Evolutionary conservation across 2,329 filamentous ascomycete species (phyloP).

Genomic region (Fusarium sp.): DNA sequence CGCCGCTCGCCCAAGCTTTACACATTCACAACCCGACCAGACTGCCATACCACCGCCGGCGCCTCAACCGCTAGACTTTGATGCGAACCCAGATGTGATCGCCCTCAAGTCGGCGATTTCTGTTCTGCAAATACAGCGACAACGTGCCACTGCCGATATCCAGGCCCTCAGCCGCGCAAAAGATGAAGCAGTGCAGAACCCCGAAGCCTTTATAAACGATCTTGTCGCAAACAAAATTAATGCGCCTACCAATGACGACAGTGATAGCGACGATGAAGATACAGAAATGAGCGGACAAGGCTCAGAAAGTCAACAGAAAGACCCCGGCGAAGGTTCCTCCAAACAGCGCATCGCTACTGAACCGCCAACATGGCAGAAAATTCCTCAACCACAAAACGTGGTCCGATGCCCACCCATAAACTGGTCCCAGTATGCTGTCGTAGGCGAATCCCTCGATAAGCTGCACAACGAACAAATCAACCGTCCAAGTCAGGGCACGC

Average conservation of each 20-base stretch:
- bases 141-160: slow-evolving; percentile 81
- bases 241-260: slow-evolving; percentile 44
- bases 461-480: slow-evolving; percentile 83
- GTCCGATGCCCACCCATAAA: slow-evolving; percentile 90
- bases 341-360: slow-evolving; percentile 40
- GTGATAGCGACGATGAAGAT: slow-evolving; percentile 49
- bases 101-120: slow-evolving; percentile 87
- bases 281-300: slow-evolving; percentile 43
- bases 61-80: slow-evolving; percentile 67
- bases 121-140: slow-evolving; percentile 86
- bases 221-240: slow-evolving; percentile 71
- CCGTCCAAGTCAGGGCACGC: slow-evolving; percentile 69
- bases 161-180: slow-evolving; percentile 76
- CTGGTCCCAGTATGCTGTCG: slow-evolving; percentile 94
- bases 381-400: slow-evolving; percentile 84
- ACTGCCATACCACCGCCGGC: slow-evolving; percentile 59
- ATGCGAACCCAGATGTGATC: slow-evolving; percentile 84
- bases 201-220: slow-evolving; percentile 77
- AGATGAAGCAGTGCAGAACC: slow-evolving; percentile 75
- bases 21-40: slow-evolving; percentile 60
- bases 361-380: slow-evolving; percentile 64
- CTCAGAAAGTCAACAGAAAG: slow-evolving; percentile 48
- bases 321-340: slow-evolving; percentile 40
- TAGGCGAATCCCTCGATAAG: slow-evolving; percentile 81
- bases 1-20: slow-evolving; percentile 53